These are phyloP conservation scores for Zygoascus ofunaensis DNA, from an alignment of 805 yeast genomes.

Conservation along the genomic window DNA sequence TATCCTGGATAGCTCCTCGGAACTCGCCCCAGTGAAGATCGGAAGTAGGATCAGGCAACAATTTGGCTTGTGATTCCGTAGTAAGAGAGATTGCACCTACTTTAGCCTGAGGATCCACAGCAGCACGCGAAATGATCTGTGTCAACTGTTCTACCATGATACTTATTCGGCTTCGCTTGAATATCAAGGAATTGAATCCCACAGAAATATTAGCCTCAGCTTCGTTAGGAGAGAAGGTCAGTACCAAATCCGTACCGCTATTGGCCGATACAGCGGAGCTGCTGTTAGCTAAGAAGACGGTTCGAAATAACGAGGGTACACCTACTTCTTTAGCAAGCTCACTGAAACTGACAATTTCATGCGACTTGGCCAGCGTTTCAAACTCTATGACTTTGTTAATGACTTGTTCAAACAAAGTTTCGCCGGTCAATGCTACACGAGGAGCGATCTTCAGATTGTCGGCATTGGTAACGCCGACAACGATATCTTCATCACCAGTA, in stretches of 20 bases:
- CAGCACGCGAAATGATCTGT: constrained; percentile 37
- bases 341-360: constrained; percentile 40
- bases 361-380: constrained; percentile 26
- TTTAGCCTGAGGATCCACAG: constrained; percentile 22
- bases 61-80: constrained; percentile 50
- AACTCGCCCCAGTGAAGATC: constrained; percentile 86
- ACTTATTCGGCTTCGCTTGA: constrained; percentile 56
- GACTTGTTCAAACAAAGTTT: constrained; percentile 41
- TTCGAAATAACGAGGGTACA: constrained; percentile 55
- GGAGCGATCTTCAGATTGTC: constrained; percentile 42
- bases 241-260: constrained; percentile 37
- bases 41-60: constrained; percentile 78
- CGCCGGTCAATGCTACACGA: constrained; percentile 39
- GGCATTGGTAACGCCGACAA: constrained; percentile 66
- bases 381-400: constrained; percentile 31
- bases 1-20: constrained; percentile 95
- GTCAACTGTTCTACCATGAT: constrained; percentile 64
- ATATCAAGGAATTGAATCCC: constrained; percentile 69
- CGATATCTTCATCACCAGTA: constrained; percentile 91
- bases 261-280: constrained; percentile 9
- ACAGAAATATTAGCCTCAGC: constrained; percentile 31
- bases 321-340: constrained; percentile 48
- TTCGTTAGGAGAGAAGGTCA: constrained; percentile 43
- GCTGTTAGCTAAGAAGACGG: constrained; percentile 12
- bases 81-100: constrained; percentile 54